phyloP scores from a whole-genome alignment of 768 basidiomycete genomes.

The Suillus sp. region DNA sequence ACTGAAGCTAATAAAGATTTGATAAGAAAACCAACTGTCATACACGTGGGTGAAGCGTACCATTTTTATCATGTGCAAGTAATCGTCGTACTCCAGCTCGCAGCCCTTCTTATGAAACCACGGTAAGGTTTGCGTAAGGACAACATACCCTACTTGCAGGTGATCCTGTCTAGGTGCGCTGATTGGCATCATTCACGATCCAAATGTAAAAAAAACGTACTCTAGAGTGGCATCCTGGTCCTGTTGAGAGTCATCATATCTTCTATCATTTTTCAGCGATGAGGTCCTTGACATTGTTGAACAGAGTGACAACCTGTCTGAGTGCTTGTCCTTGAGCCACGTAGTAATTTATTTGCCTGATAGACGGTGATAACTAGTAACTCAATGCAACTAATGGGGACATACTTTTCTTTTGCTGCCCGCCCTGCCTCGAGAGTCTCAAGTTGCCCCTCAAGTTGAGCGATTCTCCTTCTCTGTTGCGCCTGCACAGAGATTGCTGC shows the following conservation, averaged over 20 bases:
- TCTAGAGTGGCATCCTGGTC: too few relatives aligned
- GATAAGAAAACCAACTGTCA: too few relatives aligned
- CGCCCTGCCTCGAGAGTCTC: too few relatives aligned
- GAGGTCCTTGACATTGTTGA: not conserved
- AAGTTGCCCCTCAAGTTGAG: too few relatives aligned
- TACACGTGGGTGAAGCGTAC: not conserved
- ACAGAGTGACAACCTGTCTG: not conserved
- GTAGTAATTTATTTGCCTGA: not conserved
- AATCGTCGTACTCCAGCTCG: not conserved
- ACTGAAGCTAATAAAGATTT: not conserved
- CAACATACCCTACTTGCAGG: not conserved
- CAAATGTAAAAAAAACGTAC: too few relatives aligned
- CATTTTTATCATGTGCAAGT: not conserved
- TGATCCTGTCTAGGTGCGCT: not conserved
- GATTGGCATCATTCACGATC: not conserved
- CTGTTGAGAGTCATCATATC: not conserved
- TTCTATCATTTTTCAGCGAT: not conserved
- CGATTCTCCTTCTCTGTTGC: too few relatives aligned
- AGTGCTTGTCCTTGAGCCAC: not conserved
- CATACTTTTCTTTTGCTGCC: too few relatives aligned
- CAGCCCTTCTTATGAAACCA: not conserved
- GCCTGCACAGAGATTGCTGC: too few relatives aligned
- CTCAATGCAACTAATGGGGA: too few relatives aligned
- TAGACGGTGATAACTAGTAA: too few relatives aligned
- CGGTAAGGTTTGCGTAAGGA: not conserved